Percentiles rank a stretch among this genome's conserved stretches.
These are phyloP conservation scores for Colletotrichum navitas DNA, from an alignment of 2,329 filamentous ascomycete species.

Conservation along the genomic window DNA sequence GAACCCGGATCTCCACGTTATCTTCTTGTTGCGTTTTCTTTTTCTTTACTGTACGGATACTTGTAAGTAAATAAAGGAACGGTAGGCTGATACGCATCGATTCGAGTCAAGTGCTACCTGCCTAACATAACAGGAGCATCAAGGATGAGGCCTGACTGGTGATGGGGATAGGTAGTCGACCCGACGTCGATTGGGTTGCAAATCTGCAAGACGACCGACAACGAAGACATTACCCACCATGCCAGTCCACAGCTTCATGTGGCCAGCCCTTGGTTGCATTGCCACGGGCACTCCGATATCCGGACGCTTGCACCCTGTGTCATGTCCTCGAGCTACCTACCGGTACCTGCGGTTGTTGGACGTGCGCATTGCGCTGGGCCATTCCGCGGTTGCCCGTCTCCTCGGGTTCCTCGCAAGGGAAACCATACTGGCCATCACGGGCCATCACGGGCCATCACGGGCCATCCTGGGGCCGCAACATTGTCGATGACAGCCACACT, in stretches of 20 bases:
- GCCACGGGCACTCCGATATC: not conserved
- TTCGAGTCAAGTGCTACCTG: not conserved
- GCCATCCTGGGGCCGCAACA: slow-evolving; percentile 11
- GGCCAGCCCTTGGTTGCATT: not conserved
- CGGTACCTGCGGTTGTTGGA: not conserved
- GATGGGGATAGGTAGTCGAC: not conserved
- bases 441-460: slow-evolving; percentile 15
- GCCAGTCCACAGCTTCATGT: slow-evolving; percentile 1
- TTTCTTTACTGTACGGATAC: not conserved
- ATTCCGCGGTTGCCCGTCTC: slow-evolving; percentile 9
- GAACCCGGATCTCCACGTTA: not conserved
- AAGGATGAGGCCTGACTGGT: no score
- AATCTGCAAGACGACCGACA: slow-evolving; percentile 25
- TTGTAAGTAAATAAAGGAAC: not conserved
- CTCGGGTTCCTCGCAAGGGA: slow-evolving; percentile 22
- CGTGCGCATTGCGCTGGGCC: not conserved
- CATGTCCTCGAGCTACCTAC: slow-evolving; percentile 4
- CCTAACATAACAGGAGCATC: not conserved
- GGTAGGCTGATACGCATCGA: not conserved
- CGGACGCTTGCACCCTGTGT: slow-evolving; percentile 5
- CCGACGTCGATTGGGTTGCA: slow-evolving; percentile 16
- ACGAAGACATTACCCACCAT: slow-evolving; percentile 4
- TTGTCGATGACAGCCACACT: slow-evolving; percentile 38
- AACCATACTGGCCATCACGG: slow-evolving; percentile 15
- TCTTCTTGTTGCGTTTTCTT: no score